phyloP scores from a whole-genome alignment of 2,329 filamentous ascomycete genomes.

The Trichoderma sp. region DNA sequence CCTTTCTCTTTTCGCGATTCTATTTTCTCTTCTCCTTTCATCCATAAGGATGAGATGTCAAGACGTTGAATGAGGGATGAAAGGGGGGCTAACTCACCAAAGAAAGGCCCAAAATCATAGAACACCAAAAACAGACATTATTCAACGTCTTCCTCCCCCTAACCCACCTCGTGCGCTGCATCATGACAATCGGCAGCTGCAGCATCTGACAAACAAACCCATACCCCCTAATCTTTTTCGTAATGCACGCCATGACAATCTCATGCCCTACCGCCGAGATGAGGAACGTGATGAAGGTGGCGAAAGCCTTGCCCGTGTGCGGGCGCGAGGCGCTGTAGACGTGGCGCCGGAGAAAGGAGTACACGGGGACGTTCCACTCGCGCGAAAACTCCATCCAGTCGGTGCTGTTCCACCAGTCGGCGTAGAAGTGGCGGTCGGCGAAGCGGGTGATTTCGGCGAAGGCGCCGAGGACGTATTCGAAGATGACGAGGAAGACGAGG shows the following conservation, averaged over 20 bases:
- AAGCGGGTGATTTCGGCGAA: slow-evolving; percentile 94
- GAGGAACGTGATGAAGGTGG: slow-evolving; percentile 88
- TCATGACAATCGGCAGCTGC: slow-evolving; percentile 90
- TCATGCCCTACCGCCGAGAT: slow-evolving; percentile 90
- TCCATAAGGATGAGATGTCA: too few relatives aligned
- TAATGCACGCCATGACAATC: slow-evolving; percentile 96
- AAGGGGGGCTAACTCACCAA: slow-evolving; percentile 57
- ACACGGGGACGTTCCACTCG: slow-evolving; percentile 97
- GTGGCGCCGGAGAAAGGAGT: slow-evolving; percentile 91
- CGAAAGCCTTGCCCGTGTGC: slow-evolving; percentile 72
- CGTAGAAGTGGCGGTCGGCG: slow-evolving; percentile 91
- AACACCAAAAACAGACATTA: slow-evolving; percentile 88
- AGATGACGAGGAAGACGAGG: slow-evolving; percentile 96
- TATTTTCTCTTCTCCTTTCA: too few relatives aligned
- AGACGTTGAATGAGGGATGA: too few relatives aligned
- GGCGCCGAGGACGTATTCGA: slow-evolving; percentile 92
- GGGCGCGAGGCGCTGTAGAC: slow-evolving; percentile 84
- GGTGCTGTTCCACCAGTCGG: slow-evolving; percentile 74
- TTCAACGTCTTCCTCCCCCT: slow-evolving; percentile 76
- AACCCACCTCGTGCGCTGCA: slow-evolving; percentile 80
- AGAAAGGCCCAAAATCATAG: slow-evolving; percentile 84
- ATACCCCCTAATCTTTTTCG: slow-evolving; percentile 92
- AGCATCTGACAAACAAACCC: slow-evolving; percentile 95
- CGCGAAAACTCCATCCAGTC: slow-evolving; percentile 95
- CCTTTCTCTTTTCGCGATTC: too few relatives aligned